These are phyloP conservation scores for Arthrobotrys conoides DNA, from an alignment of 2,329 filamentous ascomycete species.

Conservation along the genomic window DNA sequence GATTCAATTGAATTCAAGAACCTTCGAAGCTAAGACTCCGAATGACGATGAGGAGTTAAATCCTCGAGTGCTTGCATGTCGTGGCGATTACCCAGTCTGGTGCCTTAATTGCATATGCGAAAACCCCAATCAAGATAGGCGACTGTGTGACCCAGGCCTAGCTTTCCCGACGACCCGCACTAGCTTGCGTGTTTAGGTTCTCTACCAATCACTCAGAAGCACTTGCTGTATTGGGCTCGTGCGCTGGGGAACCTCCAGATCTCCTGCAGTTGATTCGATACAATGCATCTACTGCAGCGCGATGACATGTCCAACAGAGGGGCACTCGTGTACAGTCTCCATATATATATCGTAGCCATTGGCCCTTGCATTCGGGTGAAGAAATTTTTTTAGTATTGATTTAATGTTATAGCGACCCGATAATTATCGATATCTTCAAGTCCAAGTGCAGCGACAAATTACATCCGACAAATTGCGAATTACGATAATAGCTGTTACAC, in stretches of 20 bases:
- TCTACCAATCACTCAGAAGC: constrained; percentile 41
- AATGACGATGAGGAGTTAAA: not conserved
- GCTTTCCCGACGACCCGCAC: constrained; percentile 16
- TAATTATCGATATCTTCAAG: too few species aligned
- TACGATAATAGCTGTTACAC: not conserved
- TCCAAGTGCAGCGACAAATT: not conserved
- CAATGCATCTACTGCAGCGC: constrained; percentile 15
- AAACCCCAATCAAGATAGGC: constrained; percentile 19
- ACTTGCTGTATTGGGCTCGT: constrained; percentile 33
- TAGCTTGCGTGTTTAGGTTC: constrained; percentile 25
- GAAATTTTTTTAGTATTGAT: not conserved
- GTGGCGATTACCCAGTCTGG: not conserved
- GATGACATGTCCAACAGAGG: constrained; percentile 30
- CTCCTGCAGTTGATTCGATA: constrained; percentile 32
- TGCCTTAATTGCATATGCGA: constrained; percentile 1
- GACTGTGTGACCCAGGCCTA: constrained; percentile 21
- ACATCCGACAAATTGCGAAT: not conserved
- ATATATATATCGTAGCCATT: constrained; percentile 9
- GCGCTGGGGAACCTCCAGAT: constrained; percentile 15
- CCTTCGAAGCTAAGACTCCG: too few species aligned
- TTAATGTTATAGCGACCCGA: not conserved
- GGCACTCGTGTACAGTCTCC: constrained; percentile 15
- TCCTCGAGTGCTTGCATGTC: not conserved
- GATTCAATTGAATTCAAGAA: too few species aligned
- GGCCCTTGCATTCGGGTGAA: not conserved